Evolutionary conservation across 2,329 filamentous ascomycete genomes (phyloP), one percentile per base, ranked within the genome.

Genomic region (Botrytis pseudocinerea): DNA sequence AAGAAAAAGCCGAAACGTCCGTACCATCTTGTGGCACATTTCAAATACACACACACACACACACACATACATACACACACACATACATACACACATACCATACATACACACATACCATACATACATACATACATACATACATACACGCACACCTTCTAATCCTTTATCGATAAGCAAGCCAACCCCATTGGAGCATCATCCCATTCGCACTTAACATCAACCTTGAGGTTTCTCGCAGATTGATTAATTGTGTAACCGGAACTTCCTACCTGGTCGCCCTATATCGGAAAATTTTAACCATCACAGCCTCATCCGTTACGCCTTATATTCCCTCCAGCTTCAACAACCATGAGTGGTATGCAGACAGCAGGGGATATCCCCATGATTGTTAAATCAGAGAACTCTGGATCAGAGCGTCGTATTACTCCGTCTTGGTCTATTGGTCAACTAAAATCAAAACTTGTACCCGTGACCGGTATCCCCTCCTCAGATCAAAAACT

Each of bases 351-450:
- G 51, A 73, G 32, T 57, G 51, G 51, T 51, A 69, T 73, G 48
- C 73, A 72, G 16, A 69, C 73, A 60, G 28, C 61, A 62, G 60
- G 90, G 71, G 93, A 96, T 82, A 87, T 96, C 73, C 91, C 93
- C 76, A 87, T 96, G 79, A 87, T 91, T 76, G 89, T 96, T 80
- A 88, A 88, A 75, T 95, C 93, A 69, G 91, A 93, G 74, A 93
- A 92, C 82, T 87, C 92, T 65, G 89, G 91, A 66, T 95, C 94
- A 69, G 96, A 99, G 84, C 92, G 95, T 75, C 93, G 96, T 77
- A 90, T 98, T 82, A 95, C 93, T 40, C 95, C 95, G 22, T 92
- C 95, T 77, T 99, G 96, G 96, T 92, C 91, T 75, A 92, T 99
- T 80, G 86, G 88, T 72, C 91, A 93, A 79, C 87, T 98, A 79